A percentile compares a stretch with the other conserved stretches of the same genome.
These are phyloP conservation scores for Tricholomella constricta DNA, from an alignment of 768 basidiomycete species.

Conservation along the genomic window DNA sequence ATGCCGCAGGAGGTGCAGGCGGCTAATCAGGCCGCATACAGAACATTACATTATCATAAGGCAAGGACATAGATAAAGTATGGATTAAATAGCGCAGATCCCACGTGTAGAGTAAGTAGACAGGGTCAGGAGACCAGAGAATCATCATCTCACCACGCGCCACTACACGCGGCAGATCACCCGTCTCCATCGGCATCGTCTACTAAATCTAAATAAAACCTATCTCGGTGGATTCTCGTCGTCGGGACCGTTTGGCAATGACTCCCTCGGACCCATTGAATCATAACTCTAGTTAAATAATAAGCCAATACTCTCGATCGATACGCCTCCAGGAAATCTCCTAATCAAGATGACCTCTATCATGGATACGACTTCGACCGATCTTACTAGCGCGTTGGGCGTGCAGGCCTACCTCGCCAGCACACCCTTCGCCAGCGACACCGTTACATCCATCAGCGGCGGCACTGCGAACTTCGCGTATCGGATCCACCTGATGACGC, in stretches of 20 bases:
- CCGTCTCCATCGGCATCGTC: too few relatives aligned
- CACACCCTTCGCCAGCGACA: conserved; percentile 48
- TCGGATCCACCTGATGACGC: conserved; percentile 45
- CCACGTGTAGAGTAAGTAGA: too few relatives aligned
- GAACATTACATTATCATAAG: too few relatives aligned
- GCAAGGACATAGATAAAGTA: too few relatives aligned
- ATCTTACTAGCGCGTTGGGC: conserved; percentile 36
- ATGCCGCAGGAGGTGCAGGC: too few relatives aligned
- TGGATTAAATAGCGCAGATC: too few relatives aligned
- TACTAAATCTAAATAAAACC: too few relatives aligned
- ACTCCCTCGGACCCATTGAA: not conserved
- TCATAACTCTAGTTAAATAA: not conserved
- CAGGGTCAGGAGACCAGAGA: too few relatives aligned
- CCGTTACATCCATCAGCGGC: conserved; percentile 46
- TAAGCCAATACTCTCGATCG: not conserved
- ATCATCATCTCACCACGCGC: too few relatives aligned
- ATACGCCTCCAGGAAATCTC: not conserved
- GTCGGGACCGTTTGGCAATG: not conserved
- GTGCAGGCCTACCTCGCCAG: conserved; percentile 44
- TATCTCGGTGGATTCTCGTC: too few relatives aligned
- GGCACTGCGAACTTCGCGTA: conserved; percentile 61
- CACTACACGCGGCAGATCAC: too few relatives aligned
- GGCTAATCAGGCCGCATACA: too few relatives aligned
- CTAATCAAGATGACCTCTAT: not conserved
- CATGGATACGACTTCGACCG: conserved; percentile 1